Conservation (phyloP, 2,329 filamentous ascomycete species). For the Talaromyces sp. region DNA sequence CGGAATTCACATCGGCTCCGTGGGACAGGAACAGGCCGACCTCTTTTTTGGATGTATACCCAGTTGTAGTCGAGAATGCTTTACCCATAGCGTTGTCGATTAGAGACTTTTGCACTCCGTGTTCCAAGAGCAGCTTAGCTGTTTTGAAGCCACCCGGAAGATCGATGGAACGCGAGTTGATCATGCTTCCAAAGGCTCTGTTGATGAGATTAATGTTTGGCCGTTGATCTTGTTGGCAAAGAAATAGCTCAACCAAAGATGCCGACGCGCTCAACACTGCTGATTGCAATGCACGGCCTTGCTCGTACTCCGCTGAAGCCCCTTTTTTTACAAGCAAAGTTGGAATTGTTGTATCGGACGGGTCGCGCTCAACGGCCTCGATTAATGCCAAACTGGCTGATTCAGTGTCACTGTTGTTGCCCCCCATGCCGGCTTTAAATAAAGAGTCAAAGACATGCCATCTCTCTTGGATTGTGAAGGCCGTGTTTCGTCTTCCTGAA, state of each 20-base stretch:
- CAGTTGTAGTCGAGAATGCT: not conserved
- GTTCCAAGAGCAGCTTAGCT: not conserved
- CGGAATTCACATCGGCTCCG: constrained; percentile 1
- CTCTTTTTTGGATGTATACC: constrained; percentile 2
- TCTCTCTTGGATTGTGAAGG: not conserved
- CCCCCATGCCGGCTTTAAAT: constrained; percentile 1
- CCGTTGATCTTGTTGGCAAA: not conserved
- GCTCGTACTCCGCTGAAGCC: constrained; percentile 51
- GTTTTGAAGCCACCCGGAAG: not conserved
- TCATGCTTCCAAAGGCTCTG: constrained; percentile 1
- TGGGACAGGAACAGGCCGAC: not conserved
- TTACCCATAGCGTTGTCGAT: not conserved
- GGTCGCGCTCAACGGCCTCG: constrained; percentile 14
- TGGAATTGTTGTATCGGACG: constrained; percentile 34
- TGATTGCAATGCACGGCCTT: not conserved
- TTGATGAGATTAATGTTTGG: not conserved
- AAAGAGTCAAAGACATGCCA: not conserved
- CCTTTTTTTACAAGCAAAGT: constrained; percentile 49
- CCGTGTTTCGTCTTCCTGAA: not conserved
- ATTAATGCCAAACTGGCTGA: constrained; percentile 10
- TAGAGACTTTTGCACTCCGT: constrained; percentile 1
- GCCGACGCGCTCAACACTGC: not conserved
- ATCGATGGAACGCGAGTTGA: not conserved
- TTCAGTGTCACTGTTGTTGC: not conserved
- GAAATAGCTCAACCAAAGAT: not conserved